Conservation (phyloP, 306 rosid genomes). For the Quercus bicolor region DNA sequence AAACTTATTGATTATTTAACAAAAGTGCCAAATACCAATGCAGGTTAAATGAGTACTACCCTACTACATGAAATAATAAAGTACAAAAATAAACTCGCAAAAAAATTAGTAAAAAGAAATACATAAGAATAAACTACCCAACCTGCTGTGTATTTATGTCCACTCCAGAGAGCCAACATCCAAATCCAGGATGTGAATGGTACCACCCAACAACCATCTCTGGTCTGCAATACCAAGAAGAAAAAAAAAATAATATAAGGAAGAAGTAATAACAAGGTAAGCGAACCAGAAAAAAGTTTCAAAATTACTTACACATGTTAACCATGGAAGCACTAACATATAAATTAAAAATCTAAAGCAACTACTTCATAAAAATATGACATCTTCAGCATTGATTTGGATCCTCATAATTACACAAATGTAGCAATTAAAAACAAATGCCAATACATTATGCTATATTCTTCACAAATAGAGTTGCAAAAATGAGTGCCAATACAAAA, state of each 20-base stretch:
- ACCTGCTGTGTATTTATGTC: slow-evolving; percentile 99
- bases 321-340: neutral
- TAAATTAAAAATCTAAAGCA: neutral
- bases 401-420: neutral
- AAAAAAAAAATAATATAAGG: neutral
- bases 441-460: neutral
- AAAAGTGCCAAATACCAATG: neutral
- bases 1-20: neutral
- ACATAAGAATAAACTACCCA: neutral
- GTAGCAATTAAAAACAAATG: neutral
- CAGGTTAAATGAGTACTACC: neutral
- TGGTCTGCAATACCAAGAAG: slow-evolving; percentile 51
- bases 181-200: slow-evolving; percentile 98
- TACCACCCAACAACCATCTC: slow-evolving; percentile 99
- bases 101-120: neutral
- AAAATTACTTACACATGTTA: neutral
- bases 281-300: neutral
- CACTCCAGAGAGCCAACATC: slow-evolving; percentile 99
- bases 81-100: neutral
- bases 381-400: neutral
- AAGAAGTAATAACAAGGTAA: neutral
- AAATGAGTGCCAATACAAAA: neutral
- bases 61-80: neutral
- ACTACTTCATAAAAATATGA: neutral
- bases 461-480: neutral